A percentile compares a stretch with the other conserved stretches of the same genome.
phyloP scores from a whole-genome alignment of 495 filamentous ascomycete genomes.

The Trichocladium antarcticum region DNA sequence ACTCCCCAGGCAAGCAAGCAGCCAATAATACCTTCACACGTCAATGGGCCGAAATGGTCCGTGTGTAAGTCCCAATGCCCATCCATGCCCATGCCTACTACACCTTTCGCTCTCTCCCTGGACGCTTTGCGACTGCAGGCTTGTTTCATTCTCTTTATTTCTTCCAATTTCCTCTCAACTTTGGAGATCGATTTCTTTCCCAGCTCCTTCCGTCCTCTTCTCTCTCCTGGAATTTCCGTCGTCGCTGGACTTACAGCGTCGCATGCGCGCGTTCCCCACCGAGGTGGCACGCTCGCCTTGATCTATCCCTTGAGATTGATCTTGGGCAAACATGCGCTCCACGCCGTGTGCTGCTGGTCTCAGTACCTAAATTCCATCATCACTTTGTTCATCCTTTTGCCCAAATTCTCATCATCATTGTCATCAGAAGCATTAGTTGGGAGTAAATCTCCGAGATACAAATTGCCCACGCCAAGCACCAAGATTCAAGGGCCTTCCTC shows the following conservation, averaged over 20 bases:
- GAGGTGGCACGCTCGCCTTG: too few relatives aligned
- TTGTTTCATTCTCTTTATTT: too few relatives aligned
- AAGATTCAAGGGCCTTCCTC: background rate
- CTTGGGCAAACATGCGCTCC: too few relatives aligned
- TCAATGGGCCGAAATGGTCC: conserved; percentile 24
- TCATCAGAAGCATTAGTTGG: background rate
- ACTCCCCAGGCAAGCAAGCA: conserved; percentile 3
- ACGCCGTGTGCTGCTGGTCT: too few relatives aligned
- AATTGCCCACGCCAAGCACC: background rate
- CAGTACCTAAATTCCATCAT: too few relatives aligned
- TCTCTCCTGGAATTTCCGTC: background rate
- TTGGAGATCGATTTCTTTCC: background rate
- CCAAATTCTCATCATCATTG: background rate
- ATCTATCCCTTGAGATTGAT: too few relatives aligned
- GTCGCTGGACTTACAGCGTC: background rate
- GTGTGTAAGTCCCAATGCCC: conserved; percentile 18
- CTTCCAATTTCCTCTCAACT: background rate
- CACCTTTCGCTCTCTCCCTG: background rate
- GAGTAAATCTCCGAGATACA: background rate
- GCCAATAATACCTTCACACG: conserved; percentile 28
- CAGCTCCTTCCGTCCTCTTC: background rate
- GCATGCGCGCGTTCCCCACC: background rate
- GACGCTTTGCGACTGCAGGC: background rate
- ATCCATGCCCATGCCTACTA: background rate
- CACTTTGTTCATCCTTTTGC: background rate